phyloP scores from a whole-genome alignment of 192 early-diverging fungal genomes.

The Coemansia sp. region DNA sequence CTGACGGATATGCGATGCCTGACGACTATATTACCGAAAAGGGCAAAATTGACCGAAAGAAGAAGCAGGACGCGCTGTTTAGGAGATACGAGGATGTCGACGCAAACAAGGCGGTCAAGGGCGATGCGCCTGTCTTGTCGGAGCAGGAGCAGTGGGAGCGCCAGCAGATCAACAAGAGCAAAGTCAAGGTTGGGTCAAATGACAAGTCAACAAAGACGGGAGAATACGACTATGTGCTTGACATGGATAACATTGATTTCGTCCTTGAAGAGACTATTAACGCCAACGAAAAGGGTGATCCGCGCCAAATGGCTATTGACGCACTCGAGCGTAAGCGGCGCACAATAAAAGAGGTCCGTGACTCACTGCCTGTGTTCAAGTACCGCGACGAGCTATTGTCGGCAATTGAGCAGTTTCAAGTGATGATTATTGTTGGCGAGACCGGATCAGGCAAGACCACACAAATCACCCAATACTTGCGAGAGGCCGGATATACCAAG shows the following conservation, averaged over 20 bases:
- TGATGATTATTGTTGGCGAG: slow-evolving; percentile 94
- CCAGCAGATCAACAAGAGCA: slow-evolving; percentile 70
- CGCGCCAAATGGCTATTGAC: slow-evolving; percentile 60
- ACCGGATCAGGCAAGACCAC: slow-evolving; percentile 99
- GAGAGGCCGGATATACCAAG: slow-evolving; percentile 93
- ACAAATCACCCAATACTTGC: slow-evolving; percentile 96
- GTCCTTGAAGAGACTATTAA: slow-evolving; percentile 71
- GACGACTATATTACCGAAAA: slow-evolving; percentile 98
- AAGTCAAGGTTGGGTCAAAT: slow-evolving; percentile 58
- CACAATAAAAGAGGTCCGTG: slow-evolving; percentile 54
- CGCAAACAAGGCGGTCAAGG: slow-evolving; percentile 19
- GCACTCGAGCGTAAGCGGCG: slow-evolving; percentile 67
- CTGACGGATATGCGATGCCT: slow-evolving; percentile 84
- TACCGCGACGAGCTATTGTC: slow-evolving; percentile 81
- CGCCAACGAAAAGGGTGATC: slow-evolving; percentile 57
- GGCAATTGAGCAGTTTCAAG: slow-evolving; percentile 81
- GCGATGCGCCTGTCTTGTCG: slow-evolving; percentile 46
- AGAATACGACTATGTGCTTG: slow-evolving; percentile 94
- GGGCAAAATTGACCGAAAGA: slow-evolving; percentile 95
- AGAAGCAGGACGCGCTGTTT: slow-evolving; percentile 85
- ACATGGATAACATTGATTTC: slow-evolving; percentile 90
- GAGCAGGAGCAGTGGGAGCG: slow-evolving; percentile 96
- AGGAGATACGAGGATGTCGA: slow-evolving; percentile 74
- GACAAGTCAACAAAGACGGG: slow-evolving; percentile 52
- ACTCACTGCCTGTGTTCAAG: slow-evolving; percentile 88